Base-by-base conservation (phyloP, 192 early-diverging fungal genomes). In the Gryganskiella cystojenkinii region DNA sequence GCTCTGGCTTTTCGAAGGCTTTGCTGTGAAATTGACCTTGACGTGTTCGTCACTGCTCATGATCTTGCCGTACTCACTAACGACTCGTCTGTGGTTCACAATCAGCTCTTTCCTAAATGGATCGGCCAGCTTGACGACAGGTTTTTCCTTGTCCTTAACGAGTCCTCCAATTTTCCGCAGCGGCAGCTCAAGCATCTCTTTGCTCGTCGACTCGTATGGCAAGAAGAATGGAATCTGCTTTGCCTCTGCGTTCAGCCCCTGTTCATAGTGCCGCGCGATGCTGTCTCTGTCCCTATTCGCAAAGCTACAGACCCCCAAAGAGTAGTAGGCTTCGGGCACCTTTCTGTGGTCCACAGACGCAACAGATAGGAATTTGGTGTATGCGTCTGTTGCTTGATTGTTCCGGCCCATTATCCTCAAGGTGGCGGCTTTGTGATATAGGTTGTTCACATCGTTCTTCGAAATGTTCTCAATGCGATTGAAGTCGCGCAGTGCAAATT, bases 151-250 rank as follows among this genome's bases (percentile, higher is more conserved):
- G 55, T 33, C 56, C 66, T 68, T 68, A 52, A 42, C 49, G 45
- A 59, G 46, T 22, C 46, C 35, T 68, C 56, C 55, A 50, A 51
- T 35, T 33, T 3, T 56, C 64, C 64, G 54, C 66, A 59, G 56
- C 55, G 37, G n/a, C 66, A 52, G 34, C 35, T 68, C 66, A 68
- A 68, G 55, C 20, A 68, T 27, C 44, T 68, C 56, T 68, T 68
- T 68, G 47, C 66, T 68, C 66, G 66, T 68, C 35, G 66, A 68
- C 47, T 58, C 44, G 45, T 68, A 68, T 15, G 55, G 66, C 56
- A 68, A 68, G 56, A 68, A 68, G 66, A 58, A 68, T 56, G 45
- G 66, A 68, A 68, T 68, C 66, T 68, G 66, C 56, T 68, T 68
- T 52, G 57, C 56, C 56, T 68, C 55, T 59, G 66, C 56, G 44